Evolutionary conservation across 306 rosid species (phyloP), one percentile per base, ranked within the genome.

Genomic region (Glycine soja): DNA sequence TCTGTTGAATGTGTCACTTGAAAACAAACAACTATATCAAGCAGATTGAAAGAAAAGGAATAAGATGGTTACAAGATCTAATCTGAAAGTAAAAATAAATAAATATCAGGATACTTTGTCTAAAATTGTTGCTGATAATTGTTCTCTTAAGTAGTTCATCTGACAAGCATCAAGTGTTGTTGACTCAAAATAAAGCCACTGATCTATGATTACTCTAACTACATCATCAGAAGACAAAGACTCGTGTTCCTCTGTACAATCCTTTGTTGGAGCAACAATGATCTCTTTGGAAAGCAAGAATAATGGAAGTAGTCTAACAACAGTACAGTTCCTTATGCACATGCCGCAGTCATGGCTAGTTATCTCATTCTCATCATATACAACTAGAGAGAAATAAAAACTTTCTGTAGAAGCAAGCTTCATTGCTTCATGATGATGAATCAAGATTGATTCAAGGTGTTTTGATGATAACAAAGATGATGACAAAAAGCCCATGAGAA

Each of bases 111-210:
- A 66, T 89, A 94, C 98, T 76, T 85, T 89, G 85, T 72, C 81
- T 77, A 88, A 70, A 80, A 90, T 71, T 61, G 98, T 91, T 12
- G 88, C 84, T n/a, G 94, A 80, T 76, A 92, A 85, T 72, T 90
- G 90, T 83, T 90, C 91, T 80, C 94, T 90, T 91, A 92, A 83
- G 88, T 92, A 88, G 83, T 88, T 88, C 24, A 94, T 69, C 78
- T 90, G 93, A 74, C 93, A 94, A 83, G 91, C 87, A 77, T 89
- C 93, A 40, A 92, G 87, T 70, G 93, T 90, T 18, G 84, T 88
- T 50, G 91, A 90, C 78, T 72, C 70, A 79, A 86, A 90, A 72
- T 56, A 57, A 68, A 90, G 89, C 95, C 97, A 94, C n/a, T 90
- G 83, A 79, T 94, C 94, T 45, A 88, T 80, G 57, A 85, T 83